These are phyloP conservation scores for Cladosporium sp. DNA, from an alignment of 2,329 filamentous ascomycete genomes.

Conservation along the genomic window DNA sequence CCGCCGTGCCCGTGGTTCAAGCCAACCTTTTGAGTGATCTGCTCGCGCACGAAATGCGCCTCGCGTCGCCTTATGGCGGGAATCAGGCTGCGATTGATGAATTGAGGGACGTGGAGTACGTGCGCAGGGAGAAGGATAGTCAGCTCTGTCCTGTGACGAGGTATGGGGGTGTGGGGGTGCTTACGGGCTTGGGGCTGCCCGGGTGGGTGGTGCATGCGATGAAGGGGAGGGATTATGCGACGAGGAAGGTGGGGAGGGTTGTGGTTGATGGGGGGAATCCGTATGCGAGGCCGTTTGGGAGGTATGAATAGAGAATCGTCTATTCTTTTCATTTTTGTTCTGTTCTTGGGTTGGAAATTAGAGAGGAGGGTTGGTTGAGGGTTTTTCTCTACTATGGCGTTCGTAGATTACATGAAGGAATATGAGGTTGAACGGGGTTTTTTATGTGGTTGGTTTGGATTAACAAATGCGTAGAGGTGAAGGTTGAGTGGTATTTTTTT, in stretches of 20 bases:
- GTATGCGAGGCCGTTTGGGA: slow-evolving; percentile 16
- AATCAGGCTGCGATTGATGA: slow-evolving; percentile 23
- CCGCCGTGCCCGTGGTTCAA: slow-evolving; percentile 33
- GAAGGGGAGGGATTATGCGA: slow-evolving; percentile 30
- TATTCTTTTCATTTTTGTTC: too few species aligned
- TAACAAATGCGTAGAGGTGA: too few species aligned
- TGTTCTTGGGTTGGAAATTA: too few species aligned
- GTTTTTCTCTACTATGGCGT: too few species aligned
- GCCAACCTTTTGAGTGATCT: slow-evolving; percentile 34
- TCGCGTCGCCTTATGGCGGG: slow-evolving; percentile 25
- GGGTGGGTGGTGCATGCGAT: slow-evolving; percentile 25
- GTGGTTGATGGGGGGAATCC: slow-evolving; percentile 23
- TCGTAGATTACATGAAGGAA: too few species aligned
- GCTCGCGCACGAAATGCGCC: slow-evolving; percentile 23
- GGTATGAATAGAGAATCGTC: slow-evolving; percentile 11
- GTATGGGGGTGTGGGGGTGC: slow-evolving; percentile 30
- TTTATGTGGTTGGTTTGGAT: too few species aligned
- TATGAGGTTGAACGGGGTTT: too few species aligned
- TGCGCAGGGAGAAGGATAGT: slow-evolving; percentile 15
- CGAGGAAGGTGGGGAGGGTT: slow-evolving; percentile 22
- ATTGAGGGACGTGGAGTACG: slow-evolving; percentile 22
- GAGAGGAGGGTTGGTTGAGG: too few species aligned
- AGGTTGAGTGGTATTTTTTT: too few species aligned
- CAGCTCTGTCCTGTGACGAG: slow-evolving; percentile 29
- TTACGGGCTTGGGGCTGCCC: slow-evolving; percentile 25